phyloP scores from a whole-genome alignment of 2,329 filamentous ascomycete genomes.

The Diaporthe sp. region DNA sequence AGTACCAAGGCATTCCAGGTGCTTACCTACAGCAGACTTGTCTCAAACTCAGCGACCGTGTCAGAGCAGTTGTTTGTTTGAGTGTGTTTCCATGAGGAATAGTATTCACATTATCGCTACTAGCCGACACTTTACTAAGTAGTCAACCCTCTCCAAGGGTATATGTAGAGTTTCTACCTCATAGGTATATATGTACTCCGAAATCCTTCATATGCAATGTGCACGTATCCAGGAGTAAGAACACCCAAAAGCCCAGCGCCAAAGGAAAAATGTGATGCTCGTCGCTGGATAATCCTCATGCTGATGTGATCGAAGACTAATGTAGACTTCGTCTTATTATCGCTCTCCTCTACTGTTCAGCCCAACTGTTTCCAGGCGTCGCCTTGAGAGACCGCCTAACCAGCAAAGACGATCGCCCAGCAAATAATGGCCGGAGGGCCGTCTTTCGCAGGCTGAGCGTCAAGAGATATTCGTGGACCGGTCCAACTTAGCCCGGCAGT shows the following conservation, averaged over 20 bases:
- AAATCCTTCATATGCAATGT: not conserved
- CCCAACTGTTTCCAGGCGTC: not conserved
- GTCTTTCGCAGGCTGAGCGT: too few relatives aligned
- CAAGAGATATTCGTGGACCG: too few relatives aligned
- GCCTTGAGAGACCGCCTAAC: not conserved
- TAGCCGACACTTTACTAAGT: not conserved
- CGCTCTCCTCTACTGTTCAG: not conserved
- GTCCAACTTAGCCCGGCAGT: not conserved
- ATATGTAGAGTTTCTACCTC: not conserved
- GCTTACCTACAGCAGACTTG: too few relatives aligned
- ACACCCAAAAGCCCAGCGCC: not conserved
- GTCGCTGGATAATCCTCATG: not conserved
- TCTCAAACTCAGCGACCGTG: not conserved
- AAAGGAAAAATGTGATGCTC: not conserved
- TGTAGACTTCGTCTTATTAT: not conserved
- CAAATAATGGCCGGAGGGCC: not conserved
- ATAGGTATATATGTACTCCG: not conserved
- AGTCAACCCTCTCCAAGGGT: not conserved
- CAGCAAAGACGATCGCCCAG: not conserved
- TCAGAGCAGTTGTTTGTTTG: not conserved
- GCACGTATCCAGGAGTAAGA: not conserved
- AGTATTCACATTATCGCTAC: not conserved
- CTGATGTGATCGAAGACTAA: not conserved
- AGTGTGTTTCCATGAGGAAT: not conserved
- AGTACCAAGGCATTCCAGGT: too few relatives aligned